Evolutionary conservation across 2,329 filamentous ascomycete genomes (phyloP), one percentile per base, ranked within the genome.

Genomic region (Cordyceps tenuipes): DNA sequence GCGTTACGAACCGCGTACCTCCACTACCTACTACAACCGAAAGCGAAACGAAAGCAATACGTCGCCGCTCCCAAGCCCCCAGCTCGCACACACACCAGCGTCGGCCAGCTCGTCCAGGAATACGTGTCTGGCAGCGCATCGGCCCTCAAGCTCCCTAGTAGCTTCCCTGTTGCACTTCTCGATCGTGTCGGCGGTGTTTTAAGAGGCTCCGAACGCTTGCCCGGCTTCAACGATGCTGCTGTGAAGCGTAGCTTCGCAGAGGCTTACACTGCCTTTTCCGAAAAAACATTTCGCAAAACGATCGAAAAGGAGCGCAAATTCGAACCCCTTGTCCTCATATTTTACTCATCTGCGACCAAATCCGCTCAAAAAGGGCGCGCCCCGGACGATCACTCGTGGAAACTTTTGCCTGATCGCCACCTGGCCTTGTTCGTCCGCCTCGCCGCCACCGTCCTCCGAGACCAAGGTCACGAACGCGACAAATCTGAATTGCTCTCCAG

Each of bases 241-340:
- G 87, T 99, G 64, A 97, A 96, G 76, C 84, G 93, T 63, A 95
- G 91, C 2, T 99, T 99, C 76, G 94, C 91, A 59, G 90, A 91
- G 65, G 96, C 96, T 64, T 88, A 97, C 71, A 97, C 93, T 62
- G 89, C 91, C 60, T 89, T 99, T 72, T 97, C 93, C 66, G 90
- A 95, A 63, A 86, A 87, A 63, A 86, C 84, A 50, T 97, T 97
- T 69, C 87, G 90, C 66, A 95, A 91, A 76, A 88, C 86, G 62
- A 91, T 97, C 78, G 91, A 97, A 70, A 96, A 96, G 75, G 93
- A 97, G 72, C 84, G 93, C 63, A 87, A 93, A 69, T 87, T 96
- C 23, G 94, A 99, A 73, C 92, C 96, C 64, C 77, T 97, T 56
- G 85, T 99, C 56, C 81, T 99, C 66, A 97, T 97, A 64, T 97